Conservation (phyloP, 371 early-diverging fungal genomes). For the Phascolomyces articulosus region DNA sequence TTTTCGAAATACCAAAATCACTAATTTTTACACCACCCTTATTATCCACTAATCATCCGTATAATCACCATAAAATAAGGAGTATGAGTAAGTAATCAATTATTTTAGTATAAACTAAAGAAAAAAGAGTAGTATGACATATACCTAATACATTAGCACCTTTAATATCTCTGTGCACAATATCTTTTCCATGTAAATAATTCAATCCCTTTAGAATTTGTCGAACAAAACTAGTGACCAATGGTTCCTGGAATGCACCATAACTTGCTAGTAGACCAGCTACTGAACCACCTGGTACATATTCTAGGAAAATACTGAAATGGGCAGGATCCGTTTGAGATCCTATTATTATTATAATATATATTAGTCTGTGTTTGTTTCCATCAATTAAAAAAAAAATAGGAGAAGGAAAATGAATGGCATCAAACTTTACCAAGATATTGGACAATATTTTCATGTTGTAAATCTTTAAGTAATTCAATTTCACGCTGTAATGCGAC, state of each 20-base stretch:
- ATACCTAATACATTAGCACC: constrained; percentile 89
- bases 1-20: constrained; percentile 99
- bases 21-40: constrained; percentile 95
- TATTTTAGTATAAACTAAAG: too few species aligned
- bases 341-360: constrained; percentile 33
- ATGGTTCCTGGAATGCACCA: constrained; percentile 85
- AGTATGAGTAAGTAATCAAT: background rate
- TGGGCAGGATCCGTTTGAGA: constrained; percentile 80
- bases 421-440: constrained; percentile 84
- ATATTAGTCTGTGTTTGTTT: too few species aligned
- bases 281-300: constrained; percentile 97
- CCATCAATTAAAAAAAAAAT: background rate
- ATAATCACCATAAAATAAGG: background rate
- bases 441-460: constrained; percentile 94
- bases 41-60: constrained; percentile 70
- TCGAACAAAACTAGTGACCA: constrained; percentile 83
- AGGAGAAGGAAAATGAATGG: background rate
- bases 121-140: background rate
- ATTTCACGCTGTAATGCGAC: constrained; percentile 92
- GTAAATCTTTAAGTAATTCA: constrained; percentile 82
- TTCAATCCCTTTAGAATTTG: constrained; percentile 94
- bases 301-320: constrained; percentile 97
- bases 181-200: constrained; percentile 93
- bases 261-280: constrained; percentile 81
- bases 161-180: constrained; percentile 98